Percentiles rank a stretch among this genome's conserved stretches.
These are phyloP conservation scores for Penicillium palitans DNA, from an alignment of 2,329 filamentous ascomycete species.

Conservation along the genomic window DNA sequence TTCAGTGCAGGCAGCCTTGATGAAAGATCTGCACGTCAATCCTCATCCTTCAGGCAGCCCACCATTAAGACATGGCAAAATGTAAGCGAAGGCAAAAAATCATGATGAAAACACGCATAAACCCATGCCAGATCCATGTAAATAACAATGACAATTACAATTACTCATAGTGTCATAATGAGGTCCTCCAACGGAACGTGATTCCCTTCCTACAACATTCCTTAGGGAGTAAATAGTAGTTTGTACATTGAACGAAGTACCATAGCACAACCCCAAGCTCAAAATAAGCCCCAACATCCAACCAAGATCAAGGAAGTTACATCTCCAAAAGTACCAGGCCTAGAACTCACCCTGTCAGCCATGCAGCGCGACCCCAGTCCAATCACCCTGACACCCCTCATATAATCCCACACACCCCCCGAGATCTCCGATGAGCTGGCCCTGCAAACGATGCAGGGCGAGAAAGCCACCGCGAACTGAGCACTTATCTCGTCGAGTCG, in stretches of 20 bases:
- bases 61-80: background rate
- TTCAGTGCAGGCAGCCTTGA: background rate
- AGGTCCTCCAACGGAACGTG: conserved; percentile 10
- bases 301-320: background rate
- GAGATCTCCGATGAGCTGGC: conserved; percentile 7
- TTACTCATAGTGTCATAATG: conserved; percentile 21
- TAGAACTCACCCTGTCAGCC: conserved; percentile 1
- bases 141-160: background rate
- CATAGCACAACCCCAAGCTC: background rate
- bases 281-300: background rate
- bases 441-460: conserved; percentile 3
- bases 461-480: conserved; percentile 17
- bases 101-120: conserved; percentile 21
- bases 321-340: background rate
- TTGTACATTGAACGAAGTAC: background rate
- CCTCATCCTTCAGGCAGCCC: background rate
- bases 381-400: background rate
- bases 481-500: conserved; percentile 25
- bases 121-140: background rate
- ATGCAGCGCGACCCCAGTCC: background rate
- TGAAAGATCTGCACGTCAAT: background rate
- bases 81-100: background rate
- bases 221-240: background rate
- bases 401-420: background rate
- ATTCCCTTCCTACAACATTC: background rate